These are phyloP conservation scores for Waitea zeae DNA, from an alignment of 1,284 basidiomycete species.

Conservation along the genomic window DNA sequence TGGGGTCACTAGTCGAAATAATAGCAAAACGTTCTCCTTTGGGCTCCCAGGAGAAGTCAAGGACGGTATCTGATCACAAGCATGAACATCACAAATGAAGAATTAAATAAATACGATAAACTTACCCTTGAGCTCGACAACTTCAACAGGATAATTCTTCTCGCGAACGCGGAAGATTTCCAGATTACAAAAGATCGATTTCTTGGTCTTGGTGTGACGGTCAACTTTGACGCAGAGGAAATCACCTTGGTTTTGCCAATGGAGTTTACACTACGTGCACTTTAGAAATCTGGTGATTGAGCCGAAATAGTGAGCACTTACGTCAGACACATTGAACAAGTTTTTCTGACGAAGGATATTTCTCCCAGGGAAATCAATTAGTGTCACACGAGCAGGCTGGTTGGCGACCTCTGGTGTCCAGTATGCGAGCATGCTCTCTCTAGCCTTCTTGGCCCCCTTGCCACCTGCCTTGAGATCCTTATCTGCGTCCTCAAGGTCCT, in stretches of 20 bases:
- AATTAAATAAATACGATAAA: constrained; percentile 3
- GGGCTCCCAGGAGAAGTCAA: constrained; percentile 98
- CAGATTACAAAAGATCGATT: constrained; percentile 96
- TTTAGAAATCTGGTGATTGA: constrained; percentile 1
- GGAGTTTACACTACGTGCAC: constrained; percentile 73
- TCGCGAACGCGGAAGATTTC: constrained; percentile 97
- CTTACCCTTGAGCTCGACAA: constrained; percentile 88
- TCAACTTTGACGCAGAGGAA: constrained; percentile 99
- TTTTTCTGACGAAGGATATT: constrained; percentile 88
- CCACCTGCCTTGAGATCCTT: constrained; percentile 26
- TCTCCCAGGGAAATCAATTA: constrained; percentile 82
- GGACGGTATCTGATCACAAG: constrained; percentile 68
- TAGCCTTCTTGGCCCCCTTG: constrained; percentile 26
- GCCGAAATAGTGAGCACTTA: constrained; percentile 19
- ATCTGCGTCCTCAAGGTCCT: constrained; percentile 62
- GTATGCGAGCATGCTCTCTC: constrained; percentile 91
- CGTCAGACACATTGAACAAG: constrained; percentile 95
- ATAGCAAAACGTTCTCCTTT: constrained; percentile 93
- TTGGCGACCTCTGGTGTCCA: constrained; percentile 97
- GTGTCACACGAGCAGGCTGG: constrained; percentile 91
- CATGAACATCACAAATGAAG: constrained; percentile 3
- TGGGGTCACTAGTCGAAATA: constrained; percentile 89
- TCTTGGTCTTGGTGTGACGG: constrained; percentile 98
- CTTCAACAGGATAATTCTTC: constrained; percentile 97
- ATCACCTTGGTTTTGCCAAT: constrained; percentile 98